Base-by-base conservation (phyloP, 129 eudicot species). In the Solidago caesia region DNA sequence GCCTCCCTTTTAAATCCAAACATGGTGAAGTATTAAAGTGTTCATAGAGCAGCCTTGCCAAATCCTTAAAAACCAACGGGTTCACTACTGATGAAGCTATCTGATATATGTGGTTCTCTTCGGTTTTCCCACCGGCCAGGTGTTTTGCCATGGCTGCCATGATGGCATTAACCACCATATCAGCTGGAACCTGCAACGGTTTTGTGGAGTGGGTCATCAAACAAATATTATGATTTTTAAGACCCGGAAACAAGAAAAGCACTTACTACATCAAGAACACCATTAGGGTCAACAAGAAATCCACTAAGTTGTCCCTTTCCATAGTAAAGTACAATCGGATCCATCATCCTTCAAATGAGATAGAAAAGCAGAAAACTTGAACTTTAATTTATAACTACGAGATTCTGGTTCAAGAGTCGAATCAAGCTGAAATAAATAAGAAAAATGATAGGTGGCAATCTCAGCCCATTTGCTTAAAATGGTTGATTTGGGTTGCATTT, bases 131-230 rank as follows among this genome's bases (percentile, higher is more conserved):
- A 27, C 81, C 79, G 52, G 77, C 68, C 79, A 96, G 89, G 46
- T 94, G 98, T 82, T 94, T 91, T 33, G 96, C 96, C 77, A 94
- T 94, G 62, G 98, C 98, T 80, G 98, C 97, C 74, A 94, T 67
- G 25, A 89, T 94, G 39, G 97, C 97, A 65, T 94, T 94, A 16
- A 90, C 97, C 14, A 94, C 98, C 98, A 94, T 94, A 76, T 94
- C 98, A 51, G 96, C 98, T 16, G 98, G 98, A 68, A 94, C 97
- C 98, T 94, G 73, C 60, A 75, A 55, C 42, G 6, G 48, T 53
- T 33, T 42, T 47, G 47, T 56, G 8, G 53, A 33, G 56, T n/a
- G 13, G 43, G 72, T 72, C 41, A 42, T 57, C 59, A 48, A 79
- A 69, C 43, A 6, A 21, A 27, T 45, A 42, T n/a, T 8, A 42